Conservation (phyloP, 768 basidiomycete genomes). For the Podaxis sp. region DNA sequence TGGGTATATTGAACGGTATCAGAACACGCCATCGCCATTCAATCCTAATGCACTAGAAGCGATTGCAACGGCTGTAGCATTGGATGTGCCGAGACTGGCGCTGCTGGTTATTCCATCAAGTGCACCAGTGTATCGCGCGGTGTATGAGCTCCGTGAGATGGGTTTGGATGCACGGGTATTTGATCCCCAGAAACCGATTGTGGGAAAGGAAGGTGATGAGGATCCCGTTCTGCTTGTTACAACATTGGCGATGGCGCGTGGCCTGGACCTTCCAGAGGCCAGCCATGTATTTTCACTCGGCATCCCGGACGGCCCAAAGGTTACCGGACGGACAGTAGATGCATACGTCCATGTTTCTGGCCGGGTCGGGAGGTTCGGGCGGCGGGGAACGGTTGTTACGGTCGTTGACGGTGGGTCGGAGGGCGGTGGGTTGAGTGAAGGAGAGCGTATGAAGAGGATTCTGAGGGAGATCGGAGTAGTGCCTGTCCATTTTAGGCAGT, state of each 20-base stretch:
- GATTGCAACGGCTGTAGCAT: slow-evolving; percentile 63
- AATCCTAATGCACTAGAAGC: slow-evolving; percentile 58
- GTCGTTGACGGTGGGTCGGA: slow-evolving; percentile 43
- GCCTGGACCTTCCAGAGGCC: slow-evolving; percentile 66
- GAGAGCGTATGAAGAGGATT: slow-evolving; percentile 36
- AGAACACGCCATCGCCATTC: slow-evolving; percentile 45
- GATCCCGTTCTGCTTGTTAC: slow-evolving; percentile 64
- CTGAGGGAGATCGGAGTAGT: slow-evolving; percentile 38
- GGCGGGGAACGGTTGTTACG: slow-evolving; percentile 61
- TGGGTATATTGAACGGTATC: slow-evolving; percentile 22
- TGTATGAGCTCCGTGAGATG: slow-evolving; percentile 59
- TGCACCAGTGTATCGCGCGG: slow-evolving; percentile 55
- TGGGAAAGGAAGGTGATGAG: slow-evolving; percentile 30
- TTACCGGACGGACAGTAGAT: slow-evolving; percentile 42
- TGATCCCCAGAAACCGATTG: slow-evolving; percentile 39
- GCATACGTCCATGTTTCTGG: slow-evolving; percentile 69
- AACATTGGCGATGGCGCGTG: slow-evolving; percentile 66
- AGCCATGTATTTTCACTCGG: slow-evolving; percentile 76
- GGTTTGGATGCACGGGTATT: slow-evolving; percentile 65
- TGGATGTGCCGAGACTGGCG: slow-evolving; percentile 66
- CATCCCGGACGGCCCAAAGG: slow-evolving; percentile 40
- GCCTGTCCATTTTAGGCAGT: slow-evolving; percentile 46
- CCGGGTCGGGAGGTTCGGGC: slow-evolving; percentile 70
- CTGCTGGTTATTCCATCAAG: slow-evolving; percentile 65
- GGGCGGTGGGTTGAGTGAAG: slow-evolving; percentile 21